phyloP scores from a whole-genome alignment of 2,329 filamentous ascomycete species.

The Rhinocladiella mackenziei region DNA sequence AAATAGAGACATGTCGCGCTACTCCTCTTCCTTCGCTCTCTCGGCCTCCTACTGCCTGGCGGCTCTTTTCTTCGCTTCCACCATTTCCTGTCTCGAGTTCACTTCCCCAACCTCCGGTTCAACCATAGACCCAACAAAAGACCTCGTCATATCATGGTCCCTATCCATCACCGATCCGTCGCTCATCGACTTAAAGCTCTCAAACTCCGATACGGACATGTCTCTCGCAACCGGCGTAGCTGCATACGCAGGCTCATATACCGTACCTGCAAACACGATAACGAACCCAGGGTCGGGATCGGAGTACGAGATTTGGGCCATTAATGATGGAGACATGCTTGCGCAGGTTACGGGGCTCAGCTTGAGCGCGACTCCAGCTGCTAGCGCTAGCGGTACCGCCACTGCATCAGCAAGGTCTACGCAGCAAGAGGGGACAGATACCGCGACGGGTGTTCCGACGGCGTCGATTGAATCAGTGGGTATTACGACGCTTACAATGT shows the following conservation, averaged over 20 bases:
- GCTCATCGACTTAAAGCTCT: constrained; percentile 41
- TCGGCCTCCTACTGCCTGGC: constrained; percentile 1
- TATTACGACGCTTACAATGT: constrained; percentile 2
- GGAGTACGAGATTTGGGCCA: constrained; percentile 6
- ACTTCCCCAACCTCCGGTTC: constrained; percentile 15
- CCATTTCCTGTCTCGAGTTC: constrained; percentile 14
- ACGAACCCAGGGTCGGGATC: constrained; percentile 8
- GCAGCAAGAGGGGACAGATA: not conserved
- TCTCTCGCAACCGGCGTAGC: constrained; percentile 15
- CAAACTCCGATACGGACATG: constrained; percentile 35
- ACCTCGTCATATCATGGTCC: constrained; percentile 24
- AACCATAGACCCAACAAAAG: constrained; percentile 23
- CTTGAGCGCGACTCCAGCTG: constrained; percentile 1
- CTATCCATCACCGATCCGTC: constrained; percentile 36
- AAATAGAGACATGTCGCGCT: not conserved
- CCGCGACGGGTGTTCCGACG: constrained; percentile 6
- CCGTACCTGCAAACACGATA: constrained; percentile 14
- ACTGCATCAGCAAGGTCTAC: not conserved
- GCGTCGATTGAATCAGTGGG: constrained; percentile 5
- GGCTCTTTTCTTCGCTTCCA: constrained; percentile 10
- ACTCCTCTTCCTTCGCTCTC: constrained; percentile 1
- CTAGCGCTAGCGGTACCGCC: not conserved
- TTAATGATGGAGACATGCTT: constrained; percentile 4
- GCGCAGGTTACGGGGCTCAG: constrained; percentile 9
- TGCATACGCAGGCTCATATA: constrained; percentile 9